Evolutionary conservation across 139 green algal genomes (phyloP).

Genomic region (Mesostigma viride): DNA sequence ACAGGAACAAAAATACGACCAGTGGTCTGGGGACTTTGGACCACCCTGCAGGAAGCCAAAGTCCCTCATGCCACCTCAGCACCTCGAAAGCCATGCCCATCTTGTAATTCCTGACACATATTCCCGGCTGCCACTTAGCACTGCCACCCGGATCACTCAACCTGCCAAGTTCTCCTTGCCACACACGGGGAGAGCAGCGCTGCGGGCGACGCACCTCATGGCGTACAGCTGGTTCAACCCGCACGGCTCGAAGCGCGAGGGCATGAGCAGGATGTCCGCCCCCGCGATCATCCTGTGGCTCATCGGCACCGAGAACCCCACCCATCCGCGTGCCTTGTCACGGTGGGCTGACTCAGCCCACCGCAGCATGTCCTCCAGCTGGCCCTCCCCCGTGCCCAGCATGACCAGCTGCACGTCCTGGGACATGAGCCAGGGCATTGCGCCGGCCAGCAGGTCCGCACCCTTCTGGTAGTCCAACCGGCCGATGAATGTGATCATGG

Average conservation of each 20-base stretch:
- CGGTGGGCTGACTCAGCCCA: slow-evolving; percentile 7
- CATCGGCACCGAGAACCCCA: slow-evolving; percentile 82
- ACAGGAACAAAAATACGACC: too few relatives aligned
- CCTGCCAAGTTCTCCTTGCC: too few relatives aligned
- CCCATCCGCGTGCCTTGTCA: slow-evolving; percentile 56
- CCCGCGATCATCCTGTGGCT: slow-evolving; percentile 81
- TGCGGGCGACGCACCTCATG: too few relatives aligned
- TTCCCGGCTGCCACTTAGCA: too few relatives aligned
- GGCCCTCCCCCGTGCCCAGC: slow-evolving; percentile 53
- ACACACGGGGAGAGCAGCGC: too few relatives aligned
- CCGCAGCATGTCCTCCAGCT: slow-evolving; percentile 55
- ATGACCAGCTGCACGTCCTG: slow-evolving; percentile 56
- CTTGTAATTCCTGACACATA: too few relatives aligned
- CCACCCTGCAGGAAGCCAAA: too few relatives aligned
- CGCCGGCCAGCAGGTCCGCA: slow-evolving; percentile 27
- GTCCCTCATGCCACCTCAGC: too few relatives aligned
- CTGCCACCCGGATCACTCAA: too few relatives aligned
- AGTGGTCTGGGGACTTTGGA: too few relatives aligned
- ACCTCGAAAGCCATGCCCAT: too few relatives aligned
- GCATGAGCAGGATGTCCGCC: slow-evolving; percentile 68
- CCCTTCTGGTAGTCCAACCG: slow-evolving; percentile 76
- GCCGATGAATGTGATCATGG: slow-evolving; percentile 76
- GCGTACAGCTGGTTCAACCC: slow-evolving; percentile 29
- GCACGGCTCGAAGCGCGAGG: slow-evolving; percentile 39
- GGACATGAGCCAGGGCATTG: slow-evolving; percentile 9